Evolutionary conservation across 257 asterid genomes (phyloP).

Genomic region (Solanum appendiculatum): DNA sequence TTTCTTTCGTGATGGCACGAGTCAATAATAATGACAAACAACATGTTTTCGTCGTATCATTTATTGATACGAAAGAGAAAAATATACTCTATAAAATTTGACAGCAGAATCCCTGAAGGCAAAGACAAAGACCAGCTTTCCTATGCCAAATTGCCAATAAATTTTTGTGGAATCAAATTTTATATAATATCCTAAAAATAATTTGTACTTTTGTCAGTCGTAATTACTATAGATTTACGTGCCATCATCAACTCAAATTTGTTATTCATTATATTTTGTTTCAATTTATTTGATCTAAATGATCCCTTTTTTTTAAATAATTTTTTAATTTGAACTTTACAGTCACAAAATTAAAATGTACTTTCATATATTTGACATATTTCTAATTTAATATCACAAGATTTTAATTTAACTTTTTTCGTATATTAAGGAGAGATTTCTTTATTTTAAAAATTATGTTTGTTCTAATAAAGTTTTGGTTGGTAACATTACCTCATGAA

Average conservation of each 20-base stretch:
- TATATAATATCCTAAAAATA: neutral
- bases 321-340: too few species aligned
- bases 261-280: too few species aligned
- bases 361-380: too few species aligned
- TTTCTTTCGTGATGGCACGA: neutral
- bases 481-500: neutral
- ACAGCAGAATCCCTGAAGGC: neutral
- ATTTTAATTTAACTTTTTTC: too few species aligned
- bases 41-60: neutral
- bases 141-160: too few species aligned
- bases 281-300: too few species aligned
- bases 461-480: neutral
- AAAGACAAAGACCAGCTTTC: neutral
- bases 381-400: too few species aligned
- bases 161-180: neutral
- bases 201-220: neutral
- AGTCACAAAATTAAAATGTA: too few species aligned
- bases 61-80: neutral
- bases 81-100: neutral
- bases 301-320: too few species aligned
- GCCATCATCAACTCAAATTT: neutral
- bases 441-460: neutral
- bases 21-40: neutral
- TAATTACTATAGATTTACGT: neutral
- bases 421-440: neutral